phyloP scores from a whole-genome alignment of 306 rosid species.

The Acmispon strigosus region DNA sequence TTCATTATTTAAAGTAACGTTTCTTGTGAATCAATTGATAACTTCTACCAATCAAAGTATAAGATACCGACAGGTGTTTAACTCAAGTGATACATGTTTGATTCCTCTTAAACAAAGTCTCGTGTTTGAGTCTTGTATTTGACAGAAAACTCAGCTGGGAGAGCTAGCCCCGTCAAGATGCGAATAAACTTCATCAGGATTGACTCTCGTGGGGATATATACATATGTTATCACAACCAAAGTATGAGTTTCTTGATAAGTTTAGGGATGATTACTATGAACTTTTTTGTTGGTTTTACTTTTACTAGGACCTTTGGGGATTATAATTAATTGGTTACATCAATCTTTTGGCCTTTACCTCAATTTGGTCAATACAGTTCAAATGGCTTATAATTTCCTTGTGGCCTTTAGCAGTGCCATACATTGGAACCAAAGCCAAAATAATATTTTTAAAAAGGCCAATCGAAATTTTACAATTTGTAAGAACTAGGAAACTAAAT shows the following conservation, averaged over 20 bases:
- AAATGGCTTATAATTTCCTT: background rate
- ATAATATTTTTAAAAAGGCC: background rate
- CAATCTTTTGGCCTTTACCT: background rate
- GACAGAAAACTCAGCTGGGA: no score
- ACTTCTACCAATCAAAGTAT: background rate
- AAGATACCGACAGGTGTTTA: background rate
- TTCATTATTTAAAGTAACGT: background rate
- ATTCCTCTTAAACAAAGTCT: no score
- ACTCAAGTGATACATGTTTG: no score
- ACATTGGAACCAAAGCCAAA: background rate
- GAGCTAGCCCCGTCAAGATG: no score
- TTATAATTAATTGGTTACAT: background rate
- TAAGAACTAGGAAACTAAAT: background rate
- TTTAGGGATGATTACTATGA: slow-evolving; percentile 9
- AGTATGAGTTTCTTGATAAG: background rate
- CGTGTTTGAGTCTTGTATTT: no score
- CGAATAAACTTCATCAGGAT: no score
- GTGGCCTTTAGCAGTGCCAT: background rate
- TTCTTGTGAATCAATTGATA: background rate
- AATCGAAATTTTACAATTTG: background rate
- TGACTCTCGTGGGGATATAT: no score
- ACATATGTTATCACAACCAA: background rate
- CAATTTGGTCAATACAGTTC: background rate
- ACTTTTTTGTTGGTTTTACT: background rate
- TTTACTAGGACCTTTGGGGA: background rate